A percentile compares a stretch with the other conserved stretches of the same genome.
Evolutionary conservation across 768 basidiomycete species (phyloP).

Genomic region (Amanita pallidorosea): DNA sequence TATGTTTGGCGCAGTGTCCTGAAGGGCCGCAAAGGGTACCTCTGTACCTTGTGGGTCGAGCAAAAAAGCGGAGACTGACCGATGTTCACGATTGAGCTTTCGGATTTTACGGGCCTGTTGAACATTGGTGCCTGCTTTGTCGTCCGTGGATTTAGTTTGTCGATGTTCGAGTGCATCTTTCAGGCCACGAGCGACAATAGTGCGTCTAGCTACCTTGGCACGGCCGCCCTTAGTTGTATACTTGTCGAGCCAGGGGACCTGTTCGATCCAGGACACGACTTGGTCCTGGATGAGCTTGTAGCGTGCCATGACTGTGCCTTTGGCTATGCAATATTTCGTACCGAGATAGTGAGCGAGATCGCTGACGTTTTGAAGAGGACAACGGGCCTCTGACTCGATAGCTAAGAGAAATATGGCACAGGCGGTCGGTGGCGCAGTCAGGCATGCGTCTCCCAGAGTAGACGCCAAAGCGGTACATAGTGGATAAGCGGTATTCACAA

Average conservation of each 20-base stretch:
- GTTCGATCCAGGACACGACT: conserved; percentile 45
- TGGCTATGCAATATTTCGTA: conserved; percentile 34
- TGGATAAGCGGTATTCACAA: conserved; percentile 33
- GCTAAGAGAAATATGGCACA: conserved; percentile 63
- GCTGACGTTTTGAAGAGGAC: conserved; percentile 39
- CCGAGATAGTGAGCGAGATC: conserved; percentile 52
- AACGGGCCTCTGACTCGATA: conserved; percentile 54
- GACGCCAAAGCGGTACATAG: conserved; percentile 33
- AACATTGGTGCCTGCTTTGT: neutral
- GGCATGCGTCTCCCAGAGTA: conserved; percentile 22
- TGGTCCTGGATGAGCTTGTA: conserved; percentile 59
- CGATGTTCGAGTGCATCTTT: conserved; percentile 63
- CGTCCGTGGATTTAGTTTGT: conserved; percentile 25
- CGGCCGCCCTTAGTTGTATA: conserved; percentile 40
- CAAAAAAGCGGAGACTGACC: conserved; percentile 43
- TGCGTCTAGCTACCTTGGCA: conserved; percentile 52
- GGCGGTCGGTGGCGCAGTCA: conserved; percentile 37
- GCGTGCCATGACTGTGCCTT: conserved; percentile 51
- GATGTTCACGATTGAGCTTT: conserved; percentile 16
- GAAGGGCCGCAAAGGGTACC: conserved; percentile 4
- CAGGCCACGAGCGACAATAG: conserved; percentile 53
- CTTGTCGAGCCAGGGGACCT: conserved; percentile 67
- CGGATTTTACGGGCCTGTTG: conserved; percentile 11
- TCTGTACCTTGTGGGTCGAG: conserved; percentile 39
- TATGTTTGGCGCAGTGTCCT: conserved; percentile 2